Evolutionary conservation across 2,329 filamentous ascomycete species (phyloP), one percentile per base, ranked within the genome.

Genomic region (Pseudogymnoascus sp.): DNA sequence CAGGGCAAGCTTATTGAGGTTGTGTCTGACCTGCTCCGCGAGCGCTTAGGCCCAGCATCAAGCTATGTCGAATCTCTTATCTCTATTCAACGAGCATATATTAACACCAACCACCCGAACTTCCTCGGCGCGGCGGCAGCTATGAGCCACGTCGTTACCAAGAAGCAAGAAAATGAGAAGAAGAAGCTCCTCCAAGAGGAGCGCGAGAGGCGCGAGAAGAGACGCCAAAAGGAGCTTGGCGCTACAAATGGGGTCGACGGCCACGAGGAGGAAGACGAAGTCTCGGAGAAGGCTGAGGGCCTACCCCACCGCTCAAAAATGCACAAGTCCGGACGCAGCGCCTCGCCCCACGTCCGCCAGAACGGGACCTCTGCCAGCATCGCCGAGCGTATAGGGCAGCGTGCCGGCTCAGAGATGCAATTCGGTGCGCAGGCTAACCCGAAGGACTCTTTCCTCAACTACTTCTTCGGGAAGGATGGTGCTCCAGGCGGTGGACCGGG

Each of bases 81-180:
- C 68, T 89, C 95, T 25, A 99, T 99, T 65, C 95, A 99, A 77
- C 86, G 95, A 68, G 95, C 95, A 18, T 99, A 99, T 77, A 97
- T 99, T 78, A 99, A 99, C 79, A 99, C 95, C 43, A 99, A 99
- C 72, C 95, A 99, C 74, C 95, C 95, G 59, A 99, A 99, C 76
- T 99, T 99, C 79, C 85, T 97, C 14, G 95, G 95, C 49, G 95
- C 95, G 14, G 93, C 95, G 21, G 93, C 93, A 37, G 95, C 95
- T 66, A 99, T 99, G 95, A 93, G 91, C 68, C 92, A 95, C 58
- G 93, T 99, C 55, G 96, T 99, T 65, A 90, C 86, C 72, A 93
- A 89, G 73, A 96, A 95, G 77, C 92, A 97, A 74, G 95, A 99
- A 68, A 88, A 92, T 69, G 93, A 99, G 76, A 88, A 91, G 75